phyloP scores from a whole-genome alignment of 140 eudicot genomes.

The Erigeron philadelphicus region DNA sequence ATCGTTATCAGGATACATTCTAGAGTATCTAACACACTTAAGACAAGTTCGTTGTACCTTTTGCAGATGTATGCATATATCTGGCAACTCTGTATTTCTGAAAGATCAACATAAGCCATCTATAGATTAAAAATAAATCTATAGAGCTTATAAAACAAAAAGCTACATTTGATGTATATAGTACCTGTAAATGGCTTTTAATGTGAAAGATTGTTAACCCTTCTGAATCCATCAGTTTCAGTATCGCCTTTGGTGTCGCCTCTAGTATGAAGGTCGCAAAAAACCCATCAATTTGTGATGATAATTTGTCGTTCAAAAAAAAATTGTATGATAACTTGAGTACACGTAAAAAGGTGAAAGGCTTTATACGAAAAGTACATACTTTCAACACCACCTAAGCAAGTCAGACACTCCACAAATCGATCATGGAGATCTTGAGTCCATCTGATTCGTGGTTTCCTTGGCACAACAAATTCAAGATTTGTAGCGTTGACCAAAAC shows the following conservation, averaged over 20 bases:
- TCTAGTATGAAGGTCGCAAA: slow-evolving; percentile 30
- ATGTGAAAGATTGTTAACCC: slow-evolving; percentile 90
- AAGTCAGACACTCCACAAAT: slow-evolving; percentile 84
- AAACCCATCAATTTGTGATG: no score
- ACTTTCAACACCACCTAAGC: slow-evolving; percentile 91
- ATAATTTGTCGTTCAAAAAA: no score
- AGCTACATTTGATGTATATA: not conserved
- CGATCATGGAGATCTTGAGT: slow-evolving; percentile 92
- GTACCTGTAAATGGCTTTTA: slow-evolving; percentile 94
- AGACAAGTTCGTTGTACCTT: slow-evolving; percentile 43
- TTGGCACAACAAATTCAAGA: slow-evolving; percentile 37
- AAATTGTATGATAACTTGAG: no score
- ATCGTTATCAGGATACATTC: slow-evolving; percentile 13
- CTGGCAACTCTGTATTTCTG: slow-evolving; percentile 81
- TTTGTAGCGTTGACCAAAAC: slow-evolving; percentile 26
- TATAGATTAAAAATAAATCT: not conserved
- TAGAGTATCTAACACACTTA: not conserved
- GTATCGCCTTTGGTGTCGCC: slow-evolving; percentile 93
- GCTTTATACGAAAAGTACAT: slow-evolving; percentile 21
- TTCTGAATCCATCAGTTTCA: slow-evolving; percentile 80
- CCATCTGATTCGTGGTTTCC: slow-evolving; percentile 91
- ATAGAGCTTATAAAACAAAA: not conserved
- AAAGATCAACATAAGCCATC: slow-evolving; percentile 6
- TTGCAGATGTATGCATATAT: slow-evolving; percentile 54
- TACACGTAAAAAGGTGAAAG: not conserved